Evolutionary conservation across 2,329 filamentous ascomycete genomes (phyloP).

Genomic region (Trichoderma brevicompactum): DNA sequence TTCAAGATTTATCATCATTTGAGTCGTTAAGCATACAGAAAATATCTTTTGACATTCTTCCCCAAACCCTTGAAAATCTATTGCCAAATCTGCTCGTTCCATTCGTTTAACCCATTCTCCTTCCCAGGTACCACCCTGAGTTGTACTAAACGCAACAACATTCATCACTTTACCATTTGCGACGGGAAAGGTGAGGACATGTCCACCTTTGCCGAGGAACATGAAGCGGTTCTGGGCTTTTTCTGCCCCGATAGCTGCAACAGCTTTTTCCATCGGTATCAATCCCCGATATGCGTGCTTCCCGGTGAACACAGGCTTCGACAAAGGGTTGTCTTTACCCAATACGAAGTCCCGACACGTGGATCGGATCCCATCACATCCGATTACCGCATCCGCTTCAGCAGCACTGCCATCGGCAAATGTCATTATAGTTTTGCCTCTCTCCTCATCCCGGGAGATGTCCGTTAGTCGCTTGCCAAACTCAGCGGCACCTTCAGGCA

Average conservation of each 20-base stretch:
- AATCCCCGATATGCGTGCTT: constrained; percentile 20
- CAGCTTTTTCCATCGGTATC: constrained; percentile 22
- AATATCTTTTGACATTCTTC: constrained; percentile 24
- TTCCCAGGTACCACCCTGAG: constrained; percentile 4
- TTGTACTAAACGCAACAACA: constrained; percentile 20
- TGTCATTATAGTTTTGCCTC: constrained; percentile 4
- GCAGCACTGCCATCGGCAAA: constrained; percentile 31
- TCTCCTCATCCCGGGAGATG: constrained; percentile 9
- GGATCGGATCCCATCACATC: constrained; percentile 35
- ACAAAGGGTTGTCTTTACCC: constrained; percentile 14
- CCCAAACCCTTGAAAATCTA: constrained; percentile 10
- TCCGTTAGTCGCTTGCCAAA: constrained; percentile 29
- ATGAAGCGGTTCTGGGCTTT: constrained; percentile 22
- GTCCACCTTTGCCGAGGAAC: constrained; percentile 16
- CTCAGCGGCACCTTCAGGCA: constrained; percentile 22
- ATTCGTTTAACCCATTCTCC: constrained; percentile 23
- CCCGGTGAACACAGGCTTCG: not conserved
- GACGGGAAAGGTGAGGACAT: constrained; percentile 22
- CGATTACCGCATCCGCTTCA: constrained; percentile 34
- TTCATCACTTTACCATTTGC: constrained; percentile 16
- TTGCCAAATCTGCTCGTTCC: constrained; percentile 2
- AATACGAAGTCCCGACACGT: constrained; percentile 8
- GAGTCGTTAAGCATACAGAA: not conserved
- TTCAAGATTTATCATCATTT: not conserved
- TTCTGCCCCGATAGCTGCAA: constrained; percentile 17